A percentile compares a stretch with the other conserved stretches of the same genome.
Conservation (phyloP, 805 yeast species). For the Pichia membranifaciens region DNA sequence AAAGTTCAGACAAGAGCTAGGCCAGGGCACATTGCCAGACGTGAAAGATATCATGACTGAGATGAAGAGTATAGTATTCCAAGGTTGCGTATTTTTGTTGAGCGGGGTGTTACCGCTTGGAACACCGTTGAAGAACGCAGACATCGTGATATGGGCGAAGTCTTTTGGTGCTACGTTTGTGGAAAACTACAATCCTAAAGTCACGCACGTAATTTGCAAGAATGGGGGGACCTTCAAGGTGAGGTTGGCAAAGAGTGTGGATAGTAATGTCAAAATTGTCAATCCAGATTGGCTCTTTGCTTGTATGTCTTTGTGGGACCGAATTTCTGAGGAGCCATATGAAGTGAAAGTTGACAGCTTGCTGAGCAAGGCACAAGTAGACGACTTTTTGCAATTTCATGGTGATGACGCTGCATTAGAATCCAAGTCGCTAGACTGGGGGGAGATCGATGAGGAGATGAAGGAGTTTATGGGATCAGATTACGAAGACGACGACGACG, state of each 20-base stretch:
- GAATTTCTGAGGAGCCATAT: slow-evolving; percentile 57
- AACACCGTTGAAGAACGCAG: slow-evolving; percentile 62
- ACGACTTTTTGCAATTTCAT: slow-evolving; percentile 34
- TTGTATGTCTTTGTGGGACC: slow-evolving; percentile 74
- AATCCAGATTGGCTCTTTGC: slow-evolving; percentile 90
- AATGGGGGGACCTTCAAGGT: slow-evolving; percentile 81
- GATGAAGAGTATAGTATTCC: slow-evolving; percentile 65
- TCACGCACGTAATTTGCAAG: slow-evolving; percentile 85
- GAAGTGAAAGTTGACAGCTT: slow-evolving; percentile 45
- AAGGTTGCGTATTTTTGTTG: slow-evolving; percentile 65
- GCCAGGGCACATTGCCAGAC: slow-evolving; percentile 39
- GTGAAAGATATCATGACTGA: slow-evolving; percentile 64
- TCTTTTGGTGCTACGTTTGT: slow-evolving; percentile 88
- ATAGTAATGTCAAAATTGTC: slow-evolving; percentile 65
- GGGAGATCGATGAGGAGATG: slow-evolving; percentile 52
- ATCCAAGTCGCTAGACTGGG: slow-evolving; percentile 42
- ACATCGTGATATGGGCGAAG: slow-evolving; percentile 85
- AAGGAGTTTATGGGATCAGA: slow-evolving; percentile 45
- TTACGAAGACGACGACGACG: slow-evolving; percentile 35
- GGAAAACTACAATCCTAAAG: slow-evolving; percentile 58
- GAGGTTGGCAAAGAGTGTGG: slow-evolving; percentile 61
- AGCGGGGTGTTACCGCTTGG: slow-evolving; percentile 92
- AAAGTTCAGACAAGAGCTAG: slow-evolving; percentile 14
- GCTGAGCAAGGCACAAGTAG: slow-evolving; percentile 41
- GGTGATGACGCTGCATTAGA: slow-evolving; percentile 37